Evolutionary conservation across 768 basidiomycete species (phyloP).

Genomic region (Neoboletus magnificus): DNA sequence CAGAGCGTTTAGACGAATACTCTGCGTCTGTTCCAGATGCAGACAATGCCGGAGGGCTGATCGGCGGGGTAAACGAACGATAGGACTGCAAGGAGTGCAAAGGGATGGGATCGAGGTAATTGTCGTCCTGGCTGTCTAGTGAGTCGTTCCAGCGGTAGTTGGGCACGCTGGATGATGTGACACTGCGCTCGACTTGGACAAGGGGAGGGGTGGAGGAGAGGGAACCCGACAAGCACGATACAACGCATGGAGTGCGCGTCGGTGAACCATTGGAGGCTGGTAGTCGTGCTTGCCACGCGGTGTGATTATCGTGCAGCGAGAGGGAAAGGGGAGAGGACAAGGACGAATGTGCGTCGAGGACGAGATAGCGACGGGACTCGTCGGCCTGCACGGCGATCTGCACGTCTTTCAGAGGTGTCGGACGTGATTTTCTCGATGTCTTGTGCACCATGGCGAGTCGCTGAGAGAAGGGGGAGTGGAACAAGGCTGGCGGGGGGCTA

Average conservation of each 20-base stretch:
- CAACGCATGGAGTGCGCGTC: background rate
- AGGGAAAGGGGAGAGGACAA: background rate
- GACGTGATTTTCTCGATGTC: conserved; percentile 2
- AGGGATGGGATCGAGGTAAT: background rate
- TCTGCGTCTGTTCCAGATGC: background rate
- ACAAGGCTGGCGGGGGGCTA: background rate
- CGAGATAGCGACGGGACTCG: conserved; percentile 10
- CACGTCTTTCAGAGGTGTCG: conserved; percentile 16
- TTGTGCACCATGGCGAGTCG: conserved; percentile 5
- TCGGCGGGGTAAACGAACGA: conserved; percentile 15
- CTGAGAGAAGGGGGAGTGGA: background rate
- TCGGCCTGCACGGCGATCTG: conserved; percentile 13
- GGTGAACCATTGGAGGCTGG: background rate
- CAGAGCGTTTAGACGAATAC: conserved; percentile 17
- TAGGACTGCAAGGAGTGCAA: background rate
- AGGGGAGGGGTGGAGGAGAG: background rate
- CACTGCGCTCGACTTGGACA: background rate
- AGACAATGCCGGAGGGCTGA: conserved; percentile 13
- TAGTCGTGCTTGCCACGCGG: background rate
- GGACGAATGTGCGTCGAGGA: conserved; percentile 7
- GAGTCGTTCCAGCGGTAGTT: background rate
- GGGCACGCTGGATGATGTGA: background rate
- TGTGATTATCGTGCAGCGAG: background rate
- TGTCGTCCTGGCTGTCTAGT: background rate
- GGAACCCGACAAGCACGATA: conserved; percentile 8